A percentile compares a stretch with the other conserved stretches of the same genome.
These are phyloP conservation scores for Oenanthe javanica DNA, from an alignment of 140 eudicot species.

Conservation along the genomic window DNA sequence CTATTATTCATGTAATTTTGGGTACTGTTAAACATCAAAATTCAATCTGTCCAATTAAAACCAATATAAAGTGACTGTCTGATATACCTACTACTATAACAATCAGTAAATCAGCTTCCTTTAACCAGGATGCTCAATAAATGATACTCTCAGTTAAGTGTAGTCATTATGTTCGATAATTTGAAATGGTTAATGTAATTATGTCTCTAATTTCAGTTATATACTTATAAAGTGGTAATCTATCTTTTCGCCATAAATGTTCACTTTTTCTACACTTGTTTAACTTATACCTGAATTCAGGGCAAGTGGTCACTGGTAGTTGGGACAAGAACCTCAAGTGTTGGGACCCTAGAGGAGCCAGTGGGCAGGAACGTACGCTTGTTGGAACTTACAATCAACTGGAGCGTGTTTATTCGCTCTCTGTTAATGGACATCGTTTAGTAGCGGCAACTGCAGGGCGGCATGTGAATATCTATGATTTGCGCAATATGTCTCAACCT, in stretches of 20 bases:
- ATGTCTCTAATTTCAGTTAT: background rate
- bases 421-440: slow-evolving; percentile 81
- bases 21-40: too few relatives aligned
- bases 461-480: slow-evolving; percentile 88
- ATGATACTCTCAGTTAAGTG: background rate
- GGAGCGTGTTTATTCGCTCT: slow-evolving; percentile 90
- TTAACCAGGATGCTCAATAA: background rate
- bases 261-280: background rate
- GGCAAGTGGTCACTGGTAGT: slow-evolving; percentile 93
- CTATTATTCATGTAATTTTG: background rate
- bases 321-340: slow-evolving; percentile 97
- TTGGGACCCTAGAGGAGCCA: slow-evolving; percentile 99
- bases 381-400: slow-evolving; percentile 86
- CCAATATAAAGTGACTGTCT: too few relatives aligned
- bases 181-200: too few relatives aligned
- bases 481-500: slow-evolving; percentile 95
- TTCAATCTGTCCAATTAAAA: too few relatives aligned
- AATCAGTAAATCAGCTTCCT: background rate
- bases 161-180: too few relatives aligned
- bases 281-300: slow-evolving; percentile 24
- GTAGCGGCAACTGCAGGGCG: slow-evolving; percentile 96
- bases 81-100: too few relatives aligned
- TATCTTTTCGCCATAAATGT: background rate
- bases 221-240: background rate
- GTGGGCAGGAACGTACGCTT: slow-evolving; percentile 73